A percentile compares a stretch with the other conserved stretches of the same genome.
These are phyloP conservation scores for Acacia acuminata DNA, from an alignment of 306 rosid species.

Conservation along the genomic window DNA sequence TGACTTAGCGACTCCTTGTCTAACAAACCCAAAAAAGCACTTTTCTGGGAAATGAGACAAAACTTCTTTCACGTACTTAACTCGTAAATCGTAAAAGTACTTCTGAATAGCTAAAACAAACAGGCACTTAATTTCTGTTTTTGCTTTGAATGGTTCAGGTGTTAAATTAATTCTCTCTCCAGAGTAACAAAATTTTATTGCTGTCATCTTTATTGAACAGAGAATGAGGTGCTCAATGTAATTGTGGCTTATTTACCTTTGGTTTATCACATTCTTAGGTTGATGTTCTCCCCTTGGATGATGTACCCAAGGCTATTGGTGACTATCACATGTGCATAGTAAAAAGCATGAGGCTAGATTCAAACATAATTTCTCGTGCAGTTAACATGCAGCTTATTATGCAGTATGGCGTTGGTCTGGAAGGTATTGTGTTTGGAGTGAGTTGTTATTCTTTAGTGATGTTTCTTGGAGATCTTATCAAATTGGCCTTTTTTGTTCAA, in stretches of 20 bases:
- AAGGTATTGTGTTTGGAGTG: conserved; percentile 51
- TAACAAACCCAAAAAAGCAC: too few relatives aligned
- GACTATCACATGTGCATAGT: conserved; percentile 69
- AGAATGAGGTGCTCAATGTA: conserved; percentile 1
- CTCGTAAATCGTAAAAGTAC: too few relatives aligned
- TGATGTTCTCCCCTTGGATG: conserved; percentile 71
- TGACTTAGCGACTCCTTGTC: not conserved
- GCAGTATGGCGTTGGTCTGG: conserved; percentile 94
- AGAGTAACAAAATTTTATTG: not conserved
- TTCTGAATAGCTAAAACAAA: too few relatives aligned
- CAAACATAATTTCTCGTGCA: conserved; percentile 63
- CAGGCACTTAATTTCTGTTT: not conserved
- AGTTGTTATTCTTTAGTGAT: conserved; percentile 7
- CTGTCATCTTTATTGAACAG: not conserved
- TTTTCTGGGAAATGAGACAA: too few relatives aligned
- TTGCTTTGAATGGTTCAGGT: conserved; percentile 8
- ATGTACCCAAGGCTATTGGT: conserved; percentile 59
- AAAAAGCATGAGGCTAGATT: conserved; percentile 65
- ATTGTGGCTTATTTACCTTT: not conserved
- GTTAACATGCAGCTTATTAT: conserved; percentile 72
- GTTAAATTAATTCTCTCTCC: not conserved
- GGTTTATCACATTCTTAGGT: conserved; percentile 49
- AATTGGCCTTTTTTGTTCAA: not conserved
- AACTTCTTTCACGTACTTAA: too few relatives aligned
- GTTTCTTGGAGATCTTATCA: conserved; percentile 16